Percentiles rank a stretch among this genome's conserved stretches.
Evolutionary conservation across 352 stramenopile genomes (phyloP).

Genomic region (Aphanomyces cochlioides): DNA sequence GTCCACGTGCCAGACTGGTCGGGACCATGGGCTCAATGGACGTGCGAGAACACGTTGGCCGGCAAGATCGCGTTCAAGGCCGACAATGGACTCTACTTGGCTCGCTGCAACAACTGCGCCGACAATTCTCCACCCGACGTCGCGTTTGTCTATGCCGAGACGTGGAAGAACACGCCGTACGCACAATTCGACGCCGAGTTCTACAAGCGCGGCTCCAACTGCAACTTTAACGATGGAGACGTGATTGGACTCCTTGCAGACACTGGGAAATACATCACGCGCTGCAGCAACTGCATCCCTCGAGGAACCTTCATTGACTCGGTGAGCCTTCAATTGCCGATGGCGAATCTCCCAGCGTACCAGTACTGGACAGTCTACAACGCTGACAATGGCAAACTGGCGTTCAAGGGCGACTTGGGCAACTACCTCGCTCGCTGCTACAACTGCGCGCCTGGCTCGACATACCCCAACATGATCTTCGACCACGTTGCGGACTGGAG

Average conservation of each 20-base stretch:
- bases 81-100: too few relatives aligned
- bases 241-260: slow-evolving; percentile 8
- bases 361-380: not conserved
- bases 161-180: too few relatives aligned
- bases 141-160: too few relatives aligned
- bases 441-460: not conserved
- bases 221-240: too few relatives aligned
- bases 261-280: not conserved
- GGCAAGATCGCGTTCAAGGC: too few relatives aligned
- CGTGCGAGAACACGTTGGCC: too few relatives aligned
- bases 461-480: not conserved
- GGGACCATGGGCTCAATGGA: too few relatives aligned
- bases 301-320: not conserved
- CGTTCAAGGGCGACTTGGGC: not conserved
- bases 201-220: too few relatives aligned
- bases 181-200: too few relatives aligned
- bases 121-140: too few relatives aligned
- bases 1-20: too few relatives aligned
- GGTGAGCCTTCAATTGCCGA: not conserved
- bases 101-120: too few relatives aligned
- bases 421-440: not conserved
- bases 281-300: slow-evolving; percentile 13
- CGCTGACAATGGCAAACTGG: slow-evolving; percentile 15
- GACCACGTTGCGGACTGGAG: not conserved
- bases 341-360: not conserved